Evolutionary conservation across 805 yeast genomes (phyloP), one percentile per base, ranked within the genome.

Genomic region (Candida pini): DNA sequence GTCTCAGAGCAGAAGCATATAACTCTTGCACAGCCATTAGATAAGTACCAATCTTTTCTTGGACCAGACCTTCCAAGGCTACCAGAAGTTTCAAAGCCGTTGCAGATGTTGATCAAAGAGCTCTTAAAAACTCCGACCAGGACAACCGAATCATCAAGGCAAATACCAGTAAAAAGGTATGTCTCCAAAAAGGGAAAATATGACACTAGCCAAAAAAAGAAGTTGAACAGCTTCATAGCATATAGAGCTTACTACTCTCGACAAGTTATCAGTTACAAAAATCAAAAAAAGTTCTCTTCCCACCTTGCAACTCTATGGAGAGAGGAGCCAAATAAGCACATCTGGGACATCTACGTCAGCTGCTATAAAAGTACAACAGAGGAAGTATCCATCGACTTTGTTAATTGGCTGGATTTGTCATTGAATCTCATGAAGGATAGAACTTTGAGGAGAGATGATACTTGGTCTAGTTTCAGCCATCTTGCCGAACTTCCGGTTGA

Each of bases 311-410:
- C 31, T 12, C 37, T 45, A 1, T 62, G 67, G 67, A 38, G 35
- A 8, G 16, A 24, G 1, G 61, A 62, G 13, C 37, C 37, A 5
- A 35, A 49, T 14, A 55, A 59, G 34, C 35, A 35, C 3, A 32
- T 51, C 0, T 62, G 67, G 67, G 36, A 47, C 17, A 40, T 61
- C 26, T 60, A 51, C 40, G 58, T 63, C 3, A 43, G 40, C 12
- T 58, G 56, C 26, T 62, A 58, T 33, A 57, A 56, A 25, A 39
- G 24, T 15, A 36, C 43, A 2, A 19, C 28, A 7, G 20, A 39
- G 9, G 15, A 16, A 2, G 21, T 25, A 6, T 21, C 48, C 2
- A 44, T 51, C 32, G 36, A 22, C 1, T 45, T 52, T 35, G 39
- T 25, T 7, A 28, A 17, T 2, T 51, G 54, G 58, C 41, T 49